Evolutionary conservation across 108 stramenopile species (phyloP).

Genomic region (Bacterosira constricta): DNA sequence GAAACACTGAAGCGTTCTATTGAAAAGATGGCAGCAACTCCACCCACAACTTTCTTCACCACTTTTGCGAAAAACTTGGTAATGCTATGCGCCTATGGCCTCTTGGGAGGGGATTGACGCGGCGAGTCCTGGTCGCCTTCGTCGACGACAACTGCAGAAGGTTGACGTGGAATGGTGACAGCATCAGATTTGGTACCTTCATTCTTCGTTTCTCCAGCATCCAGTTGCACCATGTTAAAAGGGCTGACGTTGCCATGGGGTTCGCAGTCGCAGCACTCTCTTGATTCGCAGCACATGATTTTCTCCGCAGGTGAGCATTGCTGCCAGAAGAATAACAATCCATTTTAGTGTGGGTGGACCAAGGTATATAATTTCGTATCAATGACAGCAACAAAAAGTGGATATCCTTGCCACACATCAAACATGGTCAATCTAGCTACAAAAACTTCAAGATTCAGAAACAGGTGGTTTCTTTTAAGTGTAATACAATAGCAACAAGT

Average conservation of each 20-base stretch:
- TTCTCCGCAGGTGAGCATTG: too few species aligned
- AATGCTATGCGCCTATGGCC: not conserved
- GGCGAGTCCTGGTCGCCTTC: slow-evolving; percentile 23
- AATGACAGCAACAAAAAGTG: too few species aligned
- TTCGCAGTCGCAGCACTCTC: too few species aligned
- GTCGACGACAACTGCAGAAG: slow-evolving; percentile 18
- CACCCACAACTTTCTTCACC: not conserved
- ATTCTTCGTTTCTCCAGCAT: not conserved
- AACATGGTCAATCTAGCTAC: slow-evolving; percentile 27
- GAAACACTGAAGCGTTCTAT: too few species aligned
- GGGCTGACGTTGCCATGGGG: not conserved
- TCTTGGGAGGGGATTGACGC: slow-evolving; percentile 5
- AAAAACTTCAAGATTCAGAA: slow-evolving; percentile 22
- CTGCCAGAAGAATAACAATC: too few species aligned
- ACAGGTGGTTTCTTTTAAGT: too few species aligned
- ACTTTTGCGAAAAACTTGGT: not conserved
- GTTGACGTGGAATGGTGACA: not conserved
- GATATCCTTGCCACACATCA: slow-evolving; percentile 33
- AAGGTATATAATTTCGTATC: too few species aligned
- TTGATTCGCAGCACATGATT: too few species aligned
- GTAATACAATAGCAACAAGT: too few species aligned
- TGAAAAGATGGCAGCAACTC: not conserved
- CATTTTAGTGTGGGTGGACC: too few species aligned
- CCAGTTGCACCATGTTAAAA: too few species aligned
- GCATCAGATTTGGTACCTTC: not conserved